Evolutionary conservation across 176 grass and related monocot species (phyloP), one percentile per base, ranked within the genome.

Genomic region (Thinopyrum elongatum): DNA sequence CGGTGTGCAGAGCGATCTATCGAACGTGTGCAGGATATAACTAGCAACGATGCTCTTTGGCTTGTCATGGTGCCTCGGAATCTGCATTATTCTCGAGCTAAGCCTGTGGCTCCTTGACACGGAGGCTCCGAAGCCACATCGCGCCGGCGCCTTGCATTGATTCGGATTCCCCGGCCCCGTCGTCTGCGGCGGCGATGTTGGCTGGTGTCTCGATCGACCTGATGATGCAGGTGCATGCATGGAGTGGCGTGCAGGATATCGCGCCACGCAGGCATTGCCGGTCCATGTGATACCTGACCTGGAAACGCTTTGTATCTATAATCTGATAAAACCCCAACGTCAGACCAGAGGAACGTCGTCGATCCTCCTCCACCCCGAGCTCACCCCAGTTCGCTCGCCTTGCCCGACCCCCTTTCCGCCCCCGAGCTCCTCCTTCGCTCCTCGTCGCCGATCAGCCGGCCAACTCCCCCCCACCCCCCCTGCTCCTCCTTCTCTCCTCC

Each of bases 261-360:
- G 44, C 26, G 73, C 73, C 73, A 31, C 46, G 73, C 44, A 76
- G 42, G 25, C 26, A 53, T 76, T 76, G 44, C 47, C 15, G 57
- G 36, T 13, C 62, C 83, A 90, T 77, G 83, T 77, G 71, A 82
- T 77, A 6, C n/a, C n/a, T n/a, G n/a, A n/a, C n/a, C n/a, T n/a
- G n/a, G n/a, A n/a, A n/a, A n/a, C n/a, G n/a, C n/a, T n/a, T n/a
- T n/a, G n/a, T n/a, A n/a, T n/a, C n/a, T n/a, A n/a, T n/a, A n/a
- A n/a, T n/a, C n/a, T n/a, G n/a, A n/a, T n/a, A n/a, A n/a, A n/a
- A n/a, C n/a, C n/a, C n/a, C n/a, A n/a, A n/a, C n/a, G n/a, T n/a
- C n/a, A n/a, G n/a, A n/a, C n/a, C n/a, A n/a, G n/a, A n/a, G n/a
- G n/a, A n/a, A n/a, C n/a, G n/a, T n/a, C n/a, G n/a, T n/a, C n/a